Conservation (phyloP, 805 yeast species). For the Kuraishia cidri region DNA sequence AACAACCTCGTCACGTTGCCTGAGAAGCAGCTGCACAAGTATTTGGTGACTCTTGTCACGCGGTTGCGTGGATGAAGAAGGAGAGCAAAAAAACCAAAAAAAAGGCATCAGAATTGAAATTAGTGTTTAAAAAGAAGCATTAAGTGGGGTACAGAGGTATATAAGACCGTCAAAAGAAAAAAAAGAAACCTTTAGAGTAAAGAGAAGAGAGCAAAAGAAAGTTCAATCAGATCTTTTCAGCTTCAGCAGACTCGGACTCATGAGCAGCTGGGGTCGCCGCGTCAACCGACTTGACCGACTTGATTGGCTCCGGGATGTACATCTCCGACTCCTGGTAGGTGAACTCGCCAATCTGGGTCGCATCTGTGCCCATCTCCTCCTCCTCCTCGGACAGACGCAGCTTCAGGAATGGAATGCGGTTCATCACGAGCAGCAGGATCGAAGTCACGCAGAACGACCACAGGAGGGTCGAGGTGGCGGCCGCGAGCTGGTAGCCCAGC, state of each 20-base stretch:
- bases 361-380: slow-evolving; percentile 83
- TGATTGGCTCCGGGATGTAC: slow-evolving; percentile 71
- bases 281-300: slow-evolving; percentile 35
- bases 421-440: slow-evolving; percentile 54
- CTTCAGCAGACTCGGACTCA: too few species aligned
- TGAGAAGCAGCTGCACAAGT: slow-evolving; percentile 62
- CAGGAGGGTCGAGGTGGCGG: slow-evolving; percentile 54
- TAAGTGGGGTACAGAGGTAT: too few species aligned
- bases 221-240: too few species aligned
- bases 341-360: slow-evolving; percentile 85
- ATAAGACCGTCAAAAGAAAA: too few species aligned
- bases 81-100: too few species aligned
- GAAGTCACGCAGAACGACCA: slow-evolving; percentile 76
- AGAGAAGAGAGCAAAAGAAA: too few species aligned
- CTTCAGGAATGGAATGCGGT: slow-evolving; percentile 72
- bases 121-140: too few species aligned
- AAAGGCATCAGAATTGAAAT: too few species aligned
- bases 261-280: slow-evolving; percentile 1
- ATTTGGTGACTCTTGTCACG: slow-evolving; percentile 38
- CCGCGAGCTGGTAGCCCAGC: slow-evolving; percentile 85
- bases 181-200: too few species aligned
- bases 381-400: slow-evolving; percentile 80
- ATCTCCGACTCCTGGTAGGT: slow-evolving; percentile 60
- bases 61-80: too few species aligned
- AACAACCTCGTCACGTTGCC: slow-evolving; percentile 45